Base-by-base conservation (phyloP, 371 early-diverging fungal genomes). In the Mucor sp. region DNA sequence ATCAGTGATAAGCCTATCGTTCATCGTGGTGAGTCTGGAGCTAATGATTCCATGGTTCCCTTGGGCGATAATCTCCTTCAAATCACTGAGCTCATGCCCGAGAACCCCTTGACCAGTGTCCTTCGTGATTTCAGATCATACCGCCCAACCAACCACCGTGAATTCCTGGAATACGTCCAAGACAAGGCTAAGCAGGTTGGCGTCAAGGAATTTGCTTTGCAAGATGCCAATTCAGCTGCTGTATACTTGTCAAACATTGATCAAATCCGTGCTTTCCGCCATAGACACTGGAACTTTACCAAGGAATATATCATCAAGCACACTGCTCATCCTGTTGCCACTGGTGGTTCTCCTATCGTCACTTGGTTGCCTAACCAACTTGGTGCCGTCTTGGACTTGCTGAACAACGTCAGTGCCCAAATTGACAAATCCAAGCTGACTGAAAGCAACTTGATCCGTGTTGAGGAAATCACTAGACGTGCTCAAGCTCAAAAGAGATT, bases 11-110 rank as follows among this genome's bases (percentile, higher is more conserved):
- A 80, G 30, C 88, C 90, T 9, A 76, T 86, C 37, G 81, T 74
- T 68, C 93, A 89, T 74, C 85, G 95, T 65, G 95, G 95, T 28
- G 95, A 94, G 65, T 87, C 88, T 17, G 95, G 95, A 21, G 94
- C 95, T 48, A 95, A 95, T 77, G 95, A 94, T 65, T 89, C 88
- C 5, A 94, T 95, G 77, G 87, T 95, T 35, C 95, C 95, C 17
- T 82, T 92, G 60, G 87, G 84, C 44, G 95, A 95, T 65, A 95
- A 95, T 67, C 74, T 95, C 57, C 78, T 95, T 63, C 89, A 93
- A 79, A 77, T 95, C 67, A 92, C 94, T 8, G 80, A 80, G n/a
- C 68, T 74, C 50, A 91, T 94, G 88, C 95, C 95, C 30, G 80
- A 85, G 19, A 95, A 95, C 74, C 90, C 95, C 0, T 82, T 95